phyloP scores from a whole-genome alignment of 2,329 filamentous ascomycete genomes.

The Phialocephala sp. region DNA sequence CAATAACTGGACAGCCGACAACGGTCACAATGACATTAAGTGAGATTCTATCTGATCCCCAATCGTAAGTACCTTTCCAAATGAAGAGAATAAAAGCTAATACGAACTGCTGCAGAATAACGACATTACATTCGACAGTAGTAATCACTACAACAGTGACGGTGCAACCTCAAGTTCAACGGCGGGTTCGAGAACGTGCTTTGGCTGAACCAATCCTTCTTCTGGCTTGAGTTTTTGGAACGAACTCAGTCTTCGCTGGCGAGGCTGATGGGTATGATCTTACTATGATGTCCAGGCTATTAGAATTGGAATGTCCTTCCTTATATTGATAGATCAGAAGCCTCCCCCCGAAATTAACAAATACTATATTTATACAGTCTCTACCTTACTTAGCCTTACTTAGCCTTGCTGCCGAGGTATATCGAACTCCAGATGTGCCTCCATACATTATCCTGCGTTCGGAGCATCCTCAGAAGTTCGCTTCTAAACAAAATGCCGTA shows the following conservation, averaged over 20 bases:
- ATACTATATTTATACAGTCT: no score
- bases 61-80: conserved; percentile 9
- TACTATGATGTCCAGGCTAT: no score
- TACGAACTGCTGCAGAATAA: not conserved
- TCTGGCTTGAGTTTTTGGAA: not conserved
- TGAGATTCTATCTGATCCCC: not conserved
- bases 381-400: no score
- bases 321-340: no score
- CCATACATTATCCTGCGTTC: no score
- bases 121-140: not conserved
- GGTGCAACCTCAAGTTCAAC: not conserved
- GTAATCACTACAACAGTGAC: not conserved
- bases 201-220: not conserved
- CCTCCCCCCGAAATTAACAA: no score
- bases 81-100: not conserved
- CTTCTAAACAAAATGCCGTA: no score
- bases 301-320: no score
- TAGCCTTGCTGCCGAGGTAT: no score
- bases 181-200: not conserved
- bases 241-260: not conserved
- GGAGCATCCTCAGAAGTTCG: no score
- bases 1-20: not conserved
- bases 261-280: not conserved
- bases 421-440: no score
- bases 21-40: conserved; percentile 18